Evolutionary conservation across 257 asterid species (phyloP).

Genomic region (Fraxinus anomala): DNA sequence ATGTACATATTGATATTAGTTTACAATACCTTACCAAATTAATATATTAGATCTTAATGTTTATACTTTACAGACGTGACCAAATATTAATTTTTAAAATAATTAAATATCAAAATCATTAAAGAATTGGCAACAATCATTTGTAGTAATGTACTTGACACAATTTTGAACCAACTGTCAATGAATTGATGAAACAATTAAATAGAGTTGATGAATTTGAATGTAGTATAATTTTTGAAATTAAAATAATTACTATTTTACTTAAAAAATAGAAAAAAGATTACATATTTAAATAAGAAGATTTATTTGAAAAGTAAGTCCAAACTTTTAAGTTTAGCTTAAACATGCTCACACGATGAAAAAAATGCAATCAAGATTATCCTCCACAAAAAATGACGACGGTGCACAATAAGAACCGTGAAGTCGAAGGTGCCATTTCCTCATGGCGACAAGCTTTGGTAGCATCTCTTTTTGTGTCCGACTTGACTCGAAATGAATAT

Average conservation of each 20-base stretch:
- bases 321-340: not conserved
- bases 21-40: not conserved
- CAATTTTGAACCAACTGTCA: too few relatives aligned
- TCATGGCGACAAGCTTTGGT: conserved; percentile 19
- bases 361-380: conserved; percentile 2
- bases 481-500: not conserved
- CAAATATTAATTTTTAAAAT: not conserved
- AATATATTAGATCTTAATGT: not conserved
- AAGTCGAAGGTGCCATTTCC: conserved; percentile 28
- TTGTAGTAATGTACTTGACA: not conserved
- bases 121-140: not conserved
- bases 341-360: not conserved
- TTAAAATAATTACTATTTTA: too few relatives aligned
- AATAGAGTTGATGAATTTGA: not conserved
- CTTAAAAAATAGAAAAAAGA: not conserved
- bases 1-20: not conserved
- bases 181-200: too few relatives aligned
- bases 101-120: too few relatives aligned
- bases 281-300: not conserved
- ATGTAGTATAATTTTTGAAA: not conserved
- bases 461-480: conserved; percentile 6
- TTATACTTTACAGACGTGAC: not conserved
- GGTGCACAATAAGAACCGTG: not conserved
- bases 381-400: conserved; percentile 3
- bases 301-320: not conserved